Conservation (phyloP, 169 alveolate species). For the Plasmodium knowlesi region DNA sequence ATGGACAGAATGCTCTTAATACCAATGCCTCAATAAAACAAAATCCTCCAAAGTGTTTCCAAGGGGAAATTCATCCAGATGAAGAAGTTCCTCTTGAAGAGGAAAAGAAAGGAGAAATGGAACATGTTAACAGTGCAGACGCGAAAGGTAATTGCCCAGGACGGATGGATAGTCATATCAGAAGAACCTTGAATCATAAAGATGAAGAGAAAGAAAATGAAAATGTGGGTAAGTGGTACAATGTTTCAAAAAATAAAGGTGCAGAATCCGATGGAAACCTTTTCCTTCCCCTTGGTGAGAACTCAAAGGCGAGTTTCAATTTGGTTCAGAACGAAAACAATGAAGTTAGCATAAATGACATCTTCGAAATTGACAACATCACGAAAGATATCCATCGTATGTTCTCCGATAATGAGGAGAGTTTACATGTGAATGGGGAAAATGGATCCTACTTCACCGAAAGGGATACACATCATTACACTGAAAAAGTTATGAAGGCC, state of each 20-base stretch:
- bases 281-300: background rate
- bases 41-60: background rate
- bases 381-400: conserved; percentile 32
- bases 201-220: background rate
- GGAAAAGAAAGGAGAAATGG: background rate
- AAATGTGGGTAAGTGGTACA: background rate
- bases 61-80: background rate
- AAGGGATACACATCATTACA: background rate
- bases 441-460: background rate
- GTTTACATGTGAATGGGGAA: background rate
- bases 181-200: background rate
- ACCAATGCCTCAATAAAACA: background rate
- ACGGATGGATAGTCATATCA: background rate
- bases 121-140: background rate
- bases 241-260: background rate
- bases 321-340: conserved; percentile 23
- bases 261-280: background rate
- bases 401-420: background rate
- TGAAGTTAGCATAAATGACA: conserved; percentile 45
- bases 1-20: background rate
- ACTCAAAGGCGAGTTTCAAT: background rate
- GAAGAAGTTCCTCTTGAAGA: background rate
- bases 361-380: conserved; percentile 63
- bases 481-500: background rate
- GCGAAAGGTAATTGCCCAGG: background rate